These are phyloP conservation scores for Isatis tinctoria DNA, from an alignment of 345 rosid species.

Conservation along the genomic window DNA sequence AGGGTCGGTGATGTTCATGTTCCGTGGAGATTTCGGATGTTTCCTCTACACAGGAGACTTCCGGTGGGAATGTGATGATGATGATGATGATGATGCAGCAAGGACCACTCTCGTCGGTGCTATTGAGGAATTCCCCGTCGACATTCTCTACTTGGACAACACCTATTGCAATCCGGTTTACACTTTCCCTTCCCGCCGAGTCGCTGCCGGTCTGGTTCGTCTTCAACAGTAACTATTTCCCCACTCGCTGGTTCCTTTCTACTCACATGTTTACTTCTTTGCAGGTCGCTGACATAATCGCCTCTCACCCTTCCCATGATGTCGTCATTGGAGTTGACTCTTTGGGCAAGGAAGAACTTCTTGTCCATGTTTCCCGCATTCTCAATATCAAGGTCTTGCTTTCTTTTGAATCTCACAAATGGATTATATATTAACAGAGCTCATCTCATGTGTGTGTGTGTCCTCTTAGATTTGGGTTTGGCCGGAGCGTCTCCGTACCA, in stretches of 20 bases:
- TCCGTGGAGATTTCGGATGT: slow-evolving; percentile 72
- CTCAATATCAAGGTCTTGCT: slow-evolving; percentile 51
- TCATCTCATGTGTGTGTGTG: background rate
- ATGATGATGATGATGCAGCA: slow-evolving; percentile 24
- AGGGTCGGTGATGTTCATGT: slow-evolving; percentile 79
- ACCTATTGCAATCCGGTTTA: slow-evolving; percentile 70
- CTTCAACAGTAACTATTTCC: background rate
- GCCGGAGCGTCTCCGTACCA: slow-evolving; percentile 81
- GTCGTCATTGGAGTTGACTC: slow-evolving; percentile 63
- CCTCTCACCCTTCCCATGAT: slow-evolving; percentile 65
- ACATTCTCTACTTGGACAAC: slow-evolving; percentile 64
- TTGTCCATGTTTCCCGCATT: slow-evolving; percentile 46
- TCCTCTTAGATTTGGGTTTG: slow-evolving; percentile 76
- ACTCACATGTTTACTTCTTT: background rate
- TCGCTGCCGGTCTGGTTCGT: slow-evolving; percentile 57
- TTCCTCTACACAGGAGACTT: slow-evolving; percentile 72
- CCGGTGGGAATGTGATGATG: slow-evolving; percentile 55
- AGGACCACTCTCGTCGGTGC: slow-evolving; percentile 43
- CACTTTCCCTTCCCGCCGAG: slow-evolving; percentile 52
- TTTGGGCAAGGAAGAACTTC: slow-evolving; percentile 73
- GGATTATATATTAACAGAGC: background rate
- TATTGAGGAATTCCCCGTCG: slow-evolving; percentile 36
- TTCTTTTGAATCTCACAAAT: background rate
- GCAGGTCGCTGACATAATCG: slow-evolving; percentile 60
- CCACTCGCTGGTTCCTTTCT: slow-evolving; percentile 5